Base-by-base conservation (phyloP, 1,284 basidiomycete species). In the Moesziomyces sp. region DNA sequence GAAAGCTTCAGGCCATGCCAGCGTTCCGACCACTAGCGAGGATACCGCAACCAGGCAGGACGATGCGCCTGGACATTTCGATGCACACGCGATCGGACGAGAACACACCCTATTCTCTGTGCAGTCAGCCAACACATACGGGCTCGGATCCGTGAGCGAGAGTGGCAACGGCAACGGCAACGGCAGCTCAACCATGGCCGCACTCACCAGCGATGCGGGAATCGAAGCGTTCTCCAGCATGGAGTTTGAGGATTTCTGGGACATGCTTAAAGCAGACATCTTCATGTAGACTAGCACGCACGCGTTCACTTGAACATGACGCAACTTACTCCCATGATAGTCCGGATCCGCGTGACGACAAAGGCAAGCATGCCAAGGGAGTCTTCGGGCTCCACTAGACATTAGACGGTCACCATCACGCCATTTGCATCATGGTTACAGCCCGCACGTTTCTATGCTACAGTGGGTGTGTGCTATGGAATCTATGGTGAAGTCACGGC, bases 261-360 rank as follows among this genome's bases (percentile, higher is more conserved):
- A 50, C 43, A 58, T 58, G 48, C 43, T 58, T 19, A 58, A 51
- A 28, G 56, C 56, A 42, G 56, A 58, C 26, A 58, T 58, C 9
- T 58, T 58, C 30, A 58, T 48, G 49, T 58, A 51, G 51, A 46
- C 38, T 5, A 40, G 26, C 26, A 28, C 26, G 26, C 26, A 8
- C 26, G 26, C 26, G 8, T 28, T 8, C 5, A 28, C 26, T 28
- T 28, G 6, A 6, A 1, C 26, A 5, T 28, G 26, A 28, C 6
- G 6, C 26, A 3, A 7, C 26, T 28, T 28, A 5, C 6, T 28
- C 7, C 26, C 26, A 6, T 28, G 26, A 6, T 28, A 7, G 3
- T 7, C 26, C 26, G 26, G 26, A 8, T 7, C 6, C 26, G 26
- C 26, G 5, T 28, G 26, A 28, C 26, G 6, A 28, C 26, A 28